Conservation (phyloP, 768 basidiomycete species). For the Boletus pseudopeckii region DNA sequence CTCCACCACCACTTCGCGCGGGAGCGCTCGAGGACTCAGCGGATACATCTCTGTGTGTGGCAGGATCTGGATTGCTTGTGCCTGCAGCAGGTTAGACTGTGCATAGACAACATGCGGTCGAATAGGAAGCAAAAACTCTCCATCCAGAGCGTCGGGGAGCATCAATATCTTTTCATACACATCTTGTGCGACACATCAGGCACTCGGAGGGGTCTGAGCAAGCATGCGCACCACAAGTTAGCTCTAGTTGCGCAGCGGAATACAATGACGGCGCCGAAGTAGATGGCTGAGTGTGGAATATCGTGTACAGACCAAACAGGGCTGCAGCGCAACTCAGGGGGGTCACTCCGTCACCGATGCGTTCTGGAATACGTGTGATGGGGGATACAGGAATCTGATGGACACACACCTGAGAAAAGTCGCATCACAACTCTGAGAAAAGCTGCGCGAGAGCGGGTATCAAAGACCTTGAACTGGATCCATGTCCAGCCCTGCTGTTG, state of each 20-base stretch:
- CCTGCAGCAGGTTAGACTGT: constrained; percentile 44
- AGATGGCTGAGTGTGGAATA: constrained; percentile 65
- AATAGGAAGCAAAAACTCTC: constrained; percentile 41
- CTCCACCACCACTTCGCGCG: constrained; percentile 60
- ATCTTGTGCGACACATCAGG: constrained; percentile 42
- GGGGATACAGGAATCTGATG: too few relatives aligned
- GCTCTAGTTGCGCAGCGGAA: constrained; percentile 49
- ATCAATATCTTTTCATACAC: constrained; percentile 45
- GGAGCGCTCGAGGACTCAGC: constrained; percentile 61
- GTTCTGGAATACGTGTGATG: constrained; percentile 41
- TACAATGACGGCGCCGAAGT: constrained; percentile 49
- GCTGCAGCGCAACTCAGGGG: constrained; percentile 57
- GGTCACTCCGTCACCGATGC: constrained; percentile 44
- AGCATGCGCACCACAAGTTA: constrained; percentile 50
- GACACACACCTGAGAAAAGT: constrained; percentile 57
- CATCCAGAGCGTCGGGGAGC: constrained; percentile 46
- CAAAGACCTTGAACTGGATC: constrained; percentile 73
- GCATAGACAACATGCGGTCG: constrained; percentile 51
- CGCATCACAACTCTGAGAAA: constrained; percentile 60
- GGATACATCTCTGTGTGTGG: constrained; percentile 50
- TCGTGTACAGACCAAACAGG: constrained; percentile 67
- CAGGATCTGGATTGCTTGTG: constrained; percentile 55
- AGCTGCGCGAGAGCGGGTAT: constrained; percentile 57
- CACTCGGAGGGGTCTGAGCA: background rate
- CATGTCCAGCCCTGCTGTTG: constrained; percentile 64